phyloP scores from a whole-genome alignment of 495 filamentous ascomycete species.

The Podospora sp. region DNA sequence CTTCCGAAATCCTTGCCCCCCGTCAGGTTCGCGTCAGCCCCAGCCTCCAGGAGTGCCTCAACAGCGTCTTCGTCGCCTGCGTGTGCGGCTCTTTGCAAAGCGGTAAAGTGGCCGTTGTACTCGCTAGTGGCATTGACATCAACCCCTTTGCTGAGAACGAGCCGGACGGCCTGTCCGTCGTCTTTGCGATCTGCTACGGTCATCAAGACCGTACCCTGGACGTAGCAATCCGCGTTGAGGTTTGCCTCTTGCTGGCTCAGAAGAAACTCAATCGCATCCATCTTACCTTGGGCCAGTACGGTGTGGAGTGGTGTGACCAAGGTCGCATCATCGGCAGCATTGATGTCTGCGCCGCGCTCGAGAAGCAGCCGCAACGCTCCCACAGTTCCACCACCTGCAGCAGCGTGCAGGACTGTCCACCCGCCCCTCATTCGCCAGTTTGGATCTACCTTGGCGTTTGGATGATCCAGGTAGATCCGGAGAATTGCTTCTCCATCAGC shows the following conservation, averaged over 20 bases:
- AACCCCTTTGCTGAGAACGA: not conserved
- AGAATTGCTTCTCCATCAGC: not conserved
- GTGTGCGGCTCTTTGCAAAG: not conserved
- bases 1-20: not conserved
- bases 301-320: not conserved
- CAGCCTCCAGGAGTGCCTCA: not conserved
- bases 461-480: not conserved
- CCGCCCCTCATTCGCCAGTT: not conserved
- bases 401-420: not conserved
- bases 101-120: not conserved
- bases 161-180: not conserved
- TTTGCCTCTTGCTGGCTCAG: not conserved
- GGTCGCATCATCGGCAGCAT: not conserved
- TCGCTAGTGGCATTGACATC: not conserved
- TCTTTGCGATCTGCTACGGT: not conserved
- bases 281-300: not conserved
- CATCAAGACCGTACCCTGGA: not conserved
- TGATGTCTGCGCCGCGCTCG: constrained; percentile 5
- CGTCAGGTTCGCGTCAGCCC: not conserved
- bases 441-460: not conserved
- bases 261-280: not conserved
- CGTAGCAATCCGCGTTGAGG: not conserved
- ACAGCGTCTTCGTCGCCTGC: not conserved
- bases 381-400: not conserved
- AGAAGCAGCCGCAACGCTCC: not conserved